Evolutionary conservation across 805 yeast genomes (phyloP).

Genomic region (Jamesozyma gamospora): DNA sequence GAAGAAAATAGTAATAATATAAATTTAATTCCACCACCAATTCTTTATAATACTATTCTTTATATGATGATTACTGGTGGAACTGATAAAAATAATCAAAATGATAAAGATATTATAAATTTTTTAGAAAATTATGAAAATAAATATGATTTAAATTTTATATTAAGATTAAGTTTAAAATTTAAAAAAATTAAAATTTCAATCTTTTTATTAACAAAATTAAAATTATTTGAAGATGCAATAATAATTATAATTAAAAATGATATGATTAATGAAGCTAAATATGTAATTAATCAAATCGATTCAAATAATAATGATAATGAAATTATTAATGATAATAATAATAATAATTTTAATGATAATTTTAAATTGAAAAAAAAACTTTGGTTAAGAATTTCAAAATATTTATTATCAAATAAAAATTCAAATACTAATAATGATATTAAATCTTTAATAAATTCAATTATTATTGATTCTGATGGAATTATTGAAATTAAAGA

Average conservation of each 20-base stretch:
- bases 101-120: conserved; percentile 40
- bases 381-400: conserved; percentile 59
- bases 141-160: conserved; percentile 54
- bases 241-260: conserved; percentile 60
- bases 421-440: conserved; percentile 8
- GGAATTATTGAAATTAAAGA: conserved; percentile 63
- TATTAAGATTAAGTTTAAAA: conserved; percentile 61
- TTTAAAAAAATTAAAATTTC: conserved; percentile 54
- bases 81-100: conserved; percentile 16
- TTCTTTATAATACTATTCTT: conserved; percentile 61
- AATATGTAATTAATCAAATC: conserved; percentile 10
- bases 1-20: conserved; percentile 26
- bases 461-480: conserved; percentile 35
- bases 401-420: conserved; percentile 20
- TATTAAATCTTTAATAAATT: conserved; percentile 26
- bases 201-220: conserved; percentile 56
- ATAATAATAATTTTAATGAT: background rate
- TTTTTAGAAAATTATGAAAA: conserved; percentile 38
- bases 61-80: conserved; percentile 49
- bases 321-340: conserved; percentile 14
- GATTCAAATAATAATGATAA: background rate
- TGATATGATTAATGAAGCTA: conserved; percentile 29
- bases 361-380: conserved; percentile 44
- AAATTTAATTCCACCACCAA: conserved; percentile 11
- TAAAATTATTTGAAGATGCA: conserved; percentile 72